Evolutionary conservation across 2,329 filamentous ascomycete genomes (phyloP), one percentile per base, ranked within the genome.

Genomic region (Colletotrichum brevisporum): DNA sequence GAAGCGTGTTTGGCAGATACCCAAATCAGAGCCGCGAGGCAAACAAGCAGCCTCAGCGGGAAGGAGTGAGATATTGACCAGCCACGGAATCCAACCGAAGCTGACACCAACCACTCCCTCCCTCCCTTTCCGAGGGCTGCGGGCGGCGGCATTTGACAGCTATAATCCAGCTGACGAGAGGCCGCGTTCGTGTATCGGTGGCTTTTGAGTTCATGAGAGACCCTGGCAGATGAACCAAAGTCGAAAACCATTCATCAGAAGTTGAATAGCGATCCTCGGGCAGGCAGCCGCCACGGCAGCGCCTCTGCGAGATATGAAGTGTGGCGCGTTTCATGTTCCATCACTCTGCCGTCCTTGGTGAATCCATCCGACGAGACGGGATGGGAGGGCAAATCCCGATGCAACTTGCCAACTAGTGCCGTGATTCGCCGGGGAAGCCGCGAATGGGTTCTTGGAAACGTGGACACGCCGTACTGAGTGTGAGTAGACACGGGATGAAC

Each of bases 401-500:
- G 58, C 58, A 27, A 45, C 39, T 16, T 26, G 45, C 18, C 15
- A 12, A 24, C 53, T 52, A n/a, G 45, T 39, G 18, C 39, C 56
- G 48, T 66, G 48, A 66, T 66, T 61, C 27, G 63, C 63, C 31
- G 58, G 63, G 54, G 31, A 18, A 18, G 13, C 63, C 51, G 41
- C 51, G 57, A 16, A 41, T 54, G 41, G 45, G 56, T 63, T 15
- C 26, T 36, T 31, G 16, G 51, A 51, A 57, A 31, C 27, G 27
- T 31, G 27, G 27, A 9, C 10, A 31, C 8, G 27, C 27, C 27
- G 27, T 31, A 8, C 27, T 31, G 27, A 31, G 3, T 52, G 45
- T 50, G 59, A 60, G 58, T 39, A 21, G 50, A 41, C 63, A 66
- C 18, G 63, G 63, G 63, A 62, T 66, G 57, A 18, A 43, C 57